Evolutionary conservation across 345 rosid species (phyloP), one percentile per base, ranked within the genome.

Genomic region (Lepidium sativum): DNA sequence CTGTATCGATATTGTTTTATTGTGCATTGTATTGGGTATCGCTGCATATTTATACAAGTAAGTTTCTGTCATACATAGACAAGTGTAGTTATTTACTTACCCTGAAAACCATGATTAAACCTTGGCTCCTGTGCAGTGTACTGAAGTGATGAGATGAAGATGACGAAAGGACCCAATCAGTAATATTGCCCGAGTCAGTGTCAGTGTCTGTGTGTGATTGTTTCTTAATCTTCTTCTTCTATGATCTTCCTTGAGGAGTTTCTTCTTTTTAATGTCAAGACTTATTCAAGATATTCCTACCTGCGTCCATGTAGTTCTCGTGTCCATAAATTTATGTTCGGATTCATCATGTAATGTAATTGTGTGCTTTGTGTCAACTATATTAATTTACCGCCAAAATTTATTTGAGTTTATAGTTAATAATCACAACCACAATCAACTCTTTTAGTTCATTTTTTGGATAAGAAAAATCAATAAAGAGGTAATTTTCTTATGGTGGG

Each of bases 1-100:
- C 84, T 94, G 99, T 70, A 83, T 94, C 23, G 99, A 94, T 77
- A 91, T 94, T 63, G 65, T 94, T 62, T 73, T 94, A 67, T 37
- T 91, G 85, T 83, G 91, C 70, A 80, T 94, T 72, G 83, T 94
- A 60, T 80, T 94, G 54, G 97, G 99, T 32, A 88, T 91, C 15
- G 97, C 99, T 57, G 97, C 99, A 70, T 94, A 94, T 74, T 71
- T 94, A 45, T 94, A 94, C 97, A 94, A 94, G 99, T 90, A 83
- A 88, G 95, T 35, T 73, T 65, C 48, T 68, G 56, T 40, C 49
- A 57, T 39, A 44, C 18, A 38, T 38, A 6, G 21, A 43, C 18
- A 37, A 5, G 31, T 18, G 20, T 48, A 60, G 39, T 53, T 50
- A 67, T 3, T 51, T 48, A 50, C 25, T 58, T 20, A 20, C 21